Evolutionary conservation across 129 eudicot species (phyloP).

Genomic region (Mikania micrantha): DNA sequence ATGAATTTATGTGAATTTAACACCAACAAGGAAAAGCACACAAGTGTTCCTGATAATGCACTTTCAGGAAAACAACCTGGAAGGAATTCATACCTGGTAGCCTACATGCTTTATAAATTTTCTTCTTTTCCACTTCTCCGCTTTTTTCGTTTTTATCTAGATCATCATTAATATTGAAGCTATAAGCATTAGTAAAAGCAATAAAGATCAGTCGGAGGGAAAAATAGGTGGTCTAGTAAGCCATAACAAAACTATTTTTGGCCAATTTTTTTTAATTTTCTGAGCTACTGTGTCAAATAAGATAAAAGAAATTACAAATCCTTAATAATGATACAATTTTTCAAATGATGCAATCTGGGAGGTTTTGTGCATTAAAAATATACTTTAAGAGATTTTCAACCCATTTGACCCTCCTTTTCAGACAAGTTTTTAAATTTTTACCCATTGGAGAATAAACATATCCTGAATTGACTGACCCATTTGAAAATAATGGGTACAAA

Average conservation of each 20-base stretch:
- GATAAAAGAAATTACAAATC: not conserved
- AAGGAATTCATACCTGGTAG: slow-evolving; percentile 41
- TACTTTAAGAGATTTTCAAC: not conserved
- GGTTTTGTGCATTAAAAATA: not conserved
- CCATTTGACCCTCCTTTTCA: not conserved
- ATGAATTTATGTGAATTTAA: not conserved
- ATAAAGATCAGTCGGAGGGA: not conserved
- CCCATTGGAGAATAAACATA: not conserved
- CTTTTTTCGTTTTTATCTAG: slow-evolving; percentile 28
- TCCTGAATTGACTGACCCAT: not conserved
- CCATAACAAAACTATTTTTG: not conserved
- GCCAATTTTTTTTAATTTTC: not conserved
- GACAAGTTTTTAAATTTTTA: not conserved
- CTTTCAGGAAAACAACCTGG: slow-evolving; percentile 5
- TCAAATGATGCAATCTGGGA: not conserved
- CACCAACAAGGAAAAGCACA: slow-evolving; percentile 6
- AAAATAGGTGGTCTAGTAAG: not conserved
- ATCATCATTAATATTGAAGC: slow-evolving; percentile 27
- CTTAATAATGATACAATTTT: not conserved
- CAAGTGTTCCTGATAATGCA: slow-evolving; percentile 9
- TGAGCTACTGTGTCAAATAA: not conserved
- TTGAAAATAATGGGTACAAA: not conserved
- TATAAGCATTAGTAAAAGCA: slow-evolving; percentile 18
- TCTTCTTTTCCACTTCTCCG: slow-evolving; percentile 26
- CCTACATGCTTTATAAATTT: slow-evolving; percentile 21